Percentiles rank a stretch among this genome's conserved stretches.
These are phyloP conservation scores for Aphanoascus verrucosus DNA, from an alignment of 2,329 filamentous ascomycete species.

Conservation along the genomic window DNA sequence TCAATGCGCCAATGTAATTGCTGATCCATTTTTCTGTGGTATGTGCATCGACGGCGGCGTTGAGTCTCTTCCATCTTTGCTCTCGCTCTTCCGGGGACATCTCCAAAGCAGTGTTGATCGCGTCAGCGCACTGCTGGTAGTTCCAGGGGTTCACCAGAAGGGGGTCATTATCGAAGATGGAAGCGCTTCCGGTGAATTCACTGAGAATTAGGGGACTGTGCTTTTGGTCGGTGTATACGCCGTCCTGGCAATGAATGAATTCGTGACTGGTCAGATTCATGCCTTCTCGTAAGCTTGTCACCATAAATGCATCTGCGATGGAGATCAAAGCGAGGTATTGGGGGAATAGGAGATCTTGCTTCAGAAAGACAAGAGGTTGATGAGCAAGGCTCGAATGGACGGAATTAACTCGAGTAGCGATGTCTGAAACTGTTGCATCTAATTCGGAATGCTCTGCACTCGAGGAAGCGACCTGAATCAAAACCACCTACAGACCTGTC, in stretches of 20 bases:
- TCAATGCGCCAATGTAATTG: constrained; percentile 60
- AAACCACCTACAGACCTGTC: constrained; percentile 49
- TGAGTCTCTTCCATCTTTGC: constrained; percentile 61
- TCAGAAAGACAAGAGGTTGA: constrained; percentile 83
- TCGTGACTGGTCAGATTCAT: constrained; percentile 97
- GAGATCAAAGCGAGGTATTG: constrained; percentile 89
- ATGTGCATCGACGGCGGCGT: constrained; percentile 63
- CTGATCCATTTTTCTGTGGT: constrained; percentile 79
- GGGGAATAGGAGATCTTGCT: constrained; percentile 85
- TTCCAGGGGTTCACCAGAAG: constrained; percentile 93
- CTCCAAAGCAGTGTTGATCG: constrained; percentile 71
- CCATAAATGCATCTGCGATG: constrained; percentile 83
- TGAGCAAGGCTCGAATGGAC: constrained; percentile 83
- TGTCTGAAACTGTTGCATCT: constrained; percentile 80
- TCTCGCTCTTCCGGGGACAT: constrained; percentile 67
- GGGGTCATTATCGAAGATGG: constrained; percentile 69
- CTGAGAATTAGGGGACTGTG: constrained; percentile 83
- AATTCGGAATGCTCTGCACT: constrained; percentile 80
- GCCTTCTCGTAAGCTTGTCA: constrained; percentile 87
- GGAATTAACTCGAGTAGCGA: constrained; percentile 88
- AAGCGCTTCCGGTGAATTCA: constrained; percentile 87
- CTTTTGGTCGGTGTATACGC: constrained; percentile 60
- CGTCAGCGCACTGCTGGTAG: constrained; percentile 75
- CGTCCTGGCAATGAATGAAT: constrained; percentile 87
- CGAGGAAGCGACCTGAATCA: constrained; percentile 89